Conservation (phyloP, 1,284 basidiomycete genomes). For the Boletus sp. region DNA sequence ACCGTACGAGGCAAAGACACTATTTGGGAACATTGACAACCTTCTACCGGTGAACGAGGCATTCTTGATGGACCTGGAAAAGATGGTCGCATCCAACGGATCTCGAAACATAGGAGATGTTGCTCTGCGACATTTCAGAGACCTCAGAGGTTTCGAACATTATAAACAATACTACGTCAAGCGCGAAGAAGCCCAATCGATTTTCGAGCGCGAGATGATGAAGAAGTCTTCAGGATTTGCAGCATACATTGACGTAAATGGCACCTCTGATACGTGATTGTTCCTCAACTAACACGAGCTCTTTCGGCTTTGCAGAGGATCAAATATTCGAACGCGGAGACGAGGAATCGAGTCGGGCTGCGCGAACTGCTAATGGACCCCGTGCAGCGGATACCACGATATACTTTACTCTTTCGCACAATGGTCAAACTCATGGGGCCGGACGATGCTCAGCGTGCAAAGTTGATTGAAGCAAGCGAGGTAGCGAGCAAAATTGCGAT, state of each 20-base stretch:
- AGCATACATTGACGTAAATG: conserved; percentile 79
- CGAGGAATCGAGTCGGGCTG: conserved; percentile 83
- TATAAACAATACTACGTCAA: conserved; percentile 92
- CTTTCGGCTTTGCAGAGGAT: conserved; percentile 56
- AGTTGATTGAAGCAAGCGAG: conserved; percentile 83
- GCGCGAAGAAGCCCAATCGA: conserved; percentile 89
- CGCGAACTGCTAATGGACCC: conserved; percentile 97
- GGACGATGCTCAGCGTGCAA: conserved; percentile 74
- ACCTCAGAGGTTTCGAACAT: conserved; percentile 79
- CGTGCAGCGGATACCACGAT: conserved; percentile 98
- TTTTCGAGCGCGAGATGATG: conserved; percentile 81
- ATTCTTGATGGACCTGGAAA: conserved; percentile 83
- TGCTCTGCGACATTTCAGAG: conserved; percentile 80
- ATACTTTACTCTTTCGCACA: conserved; percentile 89
- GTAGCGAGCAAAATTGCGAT: conserved; percentile 89
- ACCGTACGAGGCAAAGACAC: conserved; percentile 85
- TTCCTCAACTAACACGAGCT: conserved; percentile 16
- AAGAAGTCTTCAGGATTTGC: conserved; percentile 77
- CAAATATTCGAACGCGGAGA: conserved; percentile 83
- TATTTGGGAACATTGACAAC: conserved; percentile 93
- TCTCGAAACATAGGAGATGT: conserved; percentile 75
- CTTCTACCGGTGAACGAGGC: conserved; percentile 85
- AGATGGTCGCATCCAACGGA: conserved; percentile 64
- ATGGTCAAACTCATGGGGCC: conserved; percentile 87
- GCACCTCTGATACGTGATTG: conserved; percentile 1